Evolutionary conservation across 495 filamentous ascomycete species (phyloP).

Genomic region (Lichenothelia convexa): DNA sequence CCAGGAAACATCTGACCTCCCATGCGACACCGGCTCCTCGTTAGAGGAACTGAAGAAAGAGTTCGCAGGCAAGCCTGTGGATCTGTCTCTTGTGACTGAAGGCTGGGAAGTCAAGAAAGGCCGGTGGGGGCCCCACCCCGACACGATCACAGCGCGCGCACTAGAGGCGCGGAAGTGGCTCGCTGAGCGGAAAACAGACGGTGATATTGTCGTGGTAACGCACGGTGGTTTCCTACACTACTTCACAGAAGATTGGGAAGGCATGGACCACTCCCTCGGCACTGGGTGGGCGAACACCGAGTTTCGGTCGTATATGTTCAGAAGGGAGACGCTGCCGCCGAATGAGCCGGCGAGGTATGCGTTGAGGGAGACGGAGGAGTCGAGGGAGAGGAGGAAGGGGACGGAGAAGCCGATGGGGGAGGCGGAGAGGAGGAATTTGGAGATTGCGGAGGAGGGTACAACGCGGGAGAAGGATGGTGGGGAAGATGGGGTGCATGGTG

Average conservation of each 20-base stretch:
- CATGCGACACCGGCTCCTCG: constrained; percentile 62
- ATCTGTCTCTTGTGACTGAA: constrained; percentile 37
- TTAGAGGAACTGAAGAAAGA: constrained; percentile 34
- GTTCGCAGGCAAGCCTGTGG: constrained; percentile 42
- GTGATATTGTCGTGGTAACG: constrained; percentile 52
- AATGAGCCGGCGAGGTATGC: constrained; percentile 42
- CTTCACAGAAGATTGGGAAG: constrained; percentile 69
- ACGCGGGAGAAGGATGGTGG: too few species aligned
- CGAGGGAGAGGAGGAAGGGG: constrained; percentile 37
- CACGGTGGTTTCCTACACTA: constrained; percentile 60
- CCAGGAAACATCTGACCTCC: constrained; percentile 59
- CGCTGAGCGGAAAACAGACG: constrained; percentile 30
- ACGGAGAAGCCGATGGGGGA: constrained; percentile 26
- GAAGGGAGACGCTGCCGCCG: constrained; percentile 28
- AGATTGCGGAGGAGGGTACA: constrained; percentile 5
- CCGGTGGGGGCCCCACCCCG: constrained; percentile 38
- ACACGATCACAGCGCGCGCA: constrained; percentile 43
- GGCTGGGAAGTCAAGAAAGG: constrained; percentile 56
- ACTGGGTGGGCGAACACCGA: constrained; percentile 81
- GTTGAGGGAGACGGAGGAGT: constrained; percentile 43
- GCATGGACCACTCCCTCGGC: constrained; percentile 24
- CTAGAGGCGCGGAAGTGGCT: constrained; percentile 49
- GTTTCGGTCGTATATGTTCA: constrained; percentile 58
- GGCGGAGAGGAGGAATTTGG: constrained; percentile 25
- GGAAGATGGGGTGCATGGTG: too few species aligned